Evolutionary conservation across 345 rosid species (phyloP).

Genomic region (Erysimum cheiranthoides): DNA sequence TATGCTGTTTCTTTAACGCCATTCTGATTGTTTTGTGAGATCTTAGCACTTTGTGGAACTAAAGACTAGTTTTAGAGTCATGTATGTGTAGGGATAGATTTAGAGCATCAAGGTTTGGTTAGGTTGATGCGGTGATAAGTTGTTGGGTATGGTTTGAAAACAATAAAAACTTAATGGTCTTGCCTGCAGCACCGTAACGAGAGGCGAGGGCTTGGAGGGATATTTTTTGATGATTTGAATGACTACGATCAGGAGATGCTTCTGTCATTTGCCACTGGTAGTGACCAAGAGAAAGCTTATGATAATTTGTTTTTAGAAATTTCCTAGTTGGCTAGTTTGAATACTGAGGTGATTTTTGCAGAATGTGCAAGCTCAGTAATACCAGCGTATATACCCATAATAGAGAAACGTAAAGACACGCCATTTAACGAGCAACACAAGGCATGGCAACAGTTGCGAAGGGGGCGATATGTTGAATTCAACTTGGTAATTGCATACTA

Average conservation of each 20-base stretch:
- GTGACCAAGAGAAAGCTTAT: conserved; percentile 1
- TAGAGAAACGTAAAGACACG: conserved; percentile 65
- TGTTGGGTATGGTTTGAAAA: background rate
- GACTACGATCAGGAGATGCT: conserved; percentile 92
- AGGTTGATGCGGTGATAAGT: conserved; percentile 9
- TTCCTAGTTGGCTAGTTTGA: background rate
- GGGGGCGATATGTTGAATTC: conserved; percentile 50
- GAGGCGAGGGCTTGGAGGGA: conserved; percentile 97
- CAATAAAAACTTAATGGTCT: background rate
- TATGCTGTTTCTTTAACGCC: conserved; percentile 14
- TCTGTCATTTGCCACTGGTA: conserved; percentile 89
- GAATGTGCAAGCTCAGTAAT: conserved; percentile 81
- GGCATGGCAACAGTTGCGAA: conserved; percentile 42
- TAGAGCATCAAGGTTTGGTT: conserved; percentile 16
- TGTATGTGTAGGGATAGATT: conserved; percentile 1
- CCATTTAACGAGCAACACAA: conserved; percentile 69
- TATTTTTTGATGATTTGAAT: conserved; percentile 94
- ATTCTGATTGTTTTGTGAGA: background rate
- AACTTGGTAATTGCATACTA: conserved; percentile 59
- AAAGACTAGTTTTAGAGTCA: conserved; percentile 1
- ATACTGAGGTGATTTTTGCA: conserved; percentile 30
- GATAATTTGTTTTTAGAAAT: background rate
- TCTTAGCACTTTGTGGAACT: conserved; percentile 15
- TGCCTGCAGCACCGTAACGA: conserved; percentile 81
- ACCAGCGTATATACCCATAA: conserved; percentile 76